Percentiles rank a stretch among this genome's conserved stretches.
These are phyloP conservation scores for Globisporangium cederbergense DNA, from an alignment of 352 stramenopile genomes.

Conservation along the genomic window DNA sequence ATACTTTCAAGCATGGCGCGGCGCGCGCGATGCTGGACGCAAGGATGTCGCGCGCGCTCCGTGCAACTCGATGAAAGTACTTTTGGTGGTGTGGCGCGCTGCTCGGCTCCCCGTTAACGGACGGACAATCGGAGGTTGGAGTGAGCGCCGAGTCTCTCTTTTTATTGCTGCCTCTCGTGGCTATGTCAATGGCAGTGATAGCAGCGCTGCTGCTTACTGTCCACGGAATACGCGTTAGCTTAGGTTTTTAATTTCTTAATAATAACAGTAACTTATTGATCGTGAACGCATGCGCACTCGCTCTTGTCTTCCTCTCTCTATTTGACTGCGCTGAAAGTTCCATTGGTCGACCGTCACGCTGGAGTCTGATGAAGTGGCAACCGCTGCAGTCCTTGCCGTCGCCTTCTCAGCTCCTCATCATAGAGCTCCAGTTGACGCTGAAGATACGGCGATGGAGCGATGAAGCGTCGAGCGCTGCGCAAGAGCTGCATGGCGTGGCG, in stretches of 20 bases:
- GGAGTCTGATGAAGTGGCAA: constrained; percentile 4
- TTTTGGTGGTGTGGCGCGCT: constrained; percentile 6
- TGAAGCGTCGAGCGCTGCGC: constrained; percentile 13
- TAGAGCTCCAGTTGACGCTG: constrained; percentile 18
- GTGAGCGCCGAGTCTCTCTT: not conserved
- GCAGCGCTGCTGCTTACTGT: not conserved
- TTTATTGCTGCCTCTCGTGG: constrained; percentile 4
- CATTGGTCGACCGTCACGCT: not conserved
- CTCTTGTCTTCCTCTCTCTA: no score
- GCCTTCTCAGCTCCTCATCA: not conserved
- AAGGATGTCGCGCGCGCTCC: not conserved
- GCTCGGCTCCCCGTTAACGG: not conserved
- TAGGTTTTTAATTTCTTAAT: constrained; percentile 12
- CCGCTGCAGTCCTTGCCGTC: not conserved
- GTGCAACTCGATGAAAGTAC: not conserved
- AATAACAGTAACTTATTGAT: constrained; percentile 15
- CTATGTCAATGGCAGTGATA: not conserved
- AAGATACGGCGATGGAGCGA: constrained; percentile 13
- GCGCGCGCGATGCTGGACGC: not conserved
- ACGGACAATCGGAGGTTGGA: constrained; percentile 4
- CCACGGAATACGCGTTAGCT: constrained; percentile 6
- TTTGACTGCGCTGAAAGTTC: no score
- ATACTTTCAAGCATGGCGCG: constrained; percentile 9
- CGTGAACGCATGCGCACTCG: not conserved
- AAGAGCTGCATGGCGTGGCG: constrained; percentile 20